Percentiles rank a stretch among this genome's conserved stretches.
These are phyloP conservation scores for Trichoderma erinaceum DNA, from an alignment of 495 filamentous ascomycete genomes.

Conservation along the genomic window DNA sequence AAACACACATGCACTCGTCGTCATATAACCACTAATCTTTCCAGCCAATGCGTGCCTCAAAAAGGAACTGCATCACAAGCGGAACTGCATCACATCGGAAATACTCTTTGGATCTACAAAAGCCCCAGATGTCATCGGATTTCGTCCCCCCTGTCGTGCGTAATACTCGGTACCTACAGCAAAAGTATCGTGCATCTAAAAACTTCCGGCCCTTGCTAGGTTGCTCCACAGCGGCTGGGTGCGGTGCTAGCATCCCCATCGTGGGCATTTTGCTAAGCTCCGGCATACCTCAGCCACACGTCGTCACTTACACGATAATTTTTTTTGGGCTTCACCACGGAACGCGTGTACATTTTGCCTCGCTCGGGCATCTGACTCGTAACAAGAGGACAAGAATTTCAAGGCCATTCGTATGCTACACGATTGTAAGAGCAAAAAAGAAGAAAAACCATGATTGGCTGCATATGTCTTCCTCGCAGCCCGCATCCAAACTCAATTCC, in stretches of 20 bases:
- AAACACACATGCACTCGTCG: no score
- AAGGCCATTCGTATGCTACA: neutral
- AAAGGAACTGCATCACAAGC: no score
- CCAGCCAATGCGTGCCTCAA: no score
- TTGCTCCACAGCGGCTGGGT: no score
- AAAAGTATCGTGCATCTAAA: neutral
- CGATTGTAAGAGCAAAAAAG: neutral
- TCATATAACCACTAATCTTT: no score
- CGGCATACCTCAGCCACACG: neutral
- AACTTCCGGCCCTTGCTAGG: neutral
- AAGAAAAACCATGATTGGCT: neutral
- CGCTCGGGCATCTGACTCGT: neutral
- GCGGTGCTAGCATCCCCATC: neutral
- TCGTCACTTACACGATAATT: neutral
- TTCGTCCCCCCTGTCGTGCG: neutral
- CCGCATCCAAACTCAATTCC: neutral
- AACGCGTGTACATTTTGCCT: slow-evolving; percentile 7
- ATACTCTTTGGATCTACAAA: neutral
- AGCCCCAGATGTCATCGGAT: neutral
- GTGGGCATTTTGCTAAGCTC: neutral
- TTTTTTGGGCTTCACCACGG: neutral
- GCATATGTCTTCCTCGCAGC: neutral
- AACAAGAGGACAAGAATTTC: neutral
- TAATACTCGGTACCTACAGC: neutral
- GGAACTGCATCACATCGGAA: no score